Evolutionary conservation across 148 eudicot genomes (phyloP).

Genomic region (Heliamphora exappendiculata): DNA sequence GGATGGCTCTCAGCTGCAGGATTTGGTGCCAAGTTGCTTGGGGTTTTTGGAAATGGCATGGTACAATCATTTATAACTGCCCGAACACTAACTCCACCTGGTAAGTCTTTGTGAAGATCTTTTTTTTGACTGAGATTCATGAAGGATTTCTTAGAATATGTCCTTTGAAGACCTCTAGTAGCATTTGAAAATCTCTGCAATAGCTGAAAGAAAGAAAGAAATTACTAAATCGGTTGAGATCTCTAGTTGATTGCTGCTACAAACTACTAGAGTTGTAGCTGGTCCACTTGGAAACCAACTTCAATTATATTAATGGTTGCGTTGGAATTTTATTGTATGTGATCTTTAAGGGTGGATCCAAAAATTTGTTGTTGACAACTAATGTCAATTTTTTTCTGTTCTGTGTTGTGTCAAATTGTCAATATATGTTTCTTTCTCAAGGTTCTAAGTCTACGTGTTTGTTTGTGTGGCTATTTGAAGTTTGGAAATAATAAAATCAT

Average conservation of each 20-base stretch:
- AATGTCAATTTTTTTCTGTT: neutral
- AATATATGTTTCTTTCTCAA: too few species aligned
- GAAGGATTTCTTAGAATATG: neutral
- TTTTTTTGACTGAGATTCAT: constrained; percentile 3
- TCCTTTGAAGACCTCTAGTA: constrained; percentile 3
- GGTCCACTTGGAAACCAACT: neutral
- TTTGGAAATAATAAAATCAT: too few species aligned
- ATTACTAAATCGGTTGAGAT: neutral
- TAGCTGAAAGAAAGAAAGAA: neutral
- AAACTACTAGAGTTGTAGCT: neutral
- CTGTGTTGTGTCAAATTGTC: neutral
- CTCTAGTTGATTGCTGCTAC: neutral
- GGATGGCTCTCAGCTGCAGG: constrained; percentile 94
- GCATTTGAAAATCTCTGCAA: neutral
- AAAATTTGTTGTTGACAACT: neutral
- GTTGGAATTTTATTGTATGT: neutral
- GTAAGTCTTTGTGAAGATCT: constrained; percentile 25
- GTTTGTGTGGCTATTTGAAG: too few species aligned
- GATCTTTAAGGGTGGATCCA: neutral
- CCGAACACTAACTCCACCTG: constrained; percentile 62
- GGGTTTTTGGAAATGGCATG: constrained; percentile 94
- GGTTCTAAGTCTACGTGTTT: too few species aligned
- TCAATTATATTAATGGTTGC: neutral
- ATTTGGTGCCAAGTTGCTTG: constrained; percentile 97
- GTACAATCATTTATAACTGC: constrained; percentile 92